Base-by-base conservation (phyloP, 768 basidiomycete genomes). In the Lentinus brumalis region DNA sequence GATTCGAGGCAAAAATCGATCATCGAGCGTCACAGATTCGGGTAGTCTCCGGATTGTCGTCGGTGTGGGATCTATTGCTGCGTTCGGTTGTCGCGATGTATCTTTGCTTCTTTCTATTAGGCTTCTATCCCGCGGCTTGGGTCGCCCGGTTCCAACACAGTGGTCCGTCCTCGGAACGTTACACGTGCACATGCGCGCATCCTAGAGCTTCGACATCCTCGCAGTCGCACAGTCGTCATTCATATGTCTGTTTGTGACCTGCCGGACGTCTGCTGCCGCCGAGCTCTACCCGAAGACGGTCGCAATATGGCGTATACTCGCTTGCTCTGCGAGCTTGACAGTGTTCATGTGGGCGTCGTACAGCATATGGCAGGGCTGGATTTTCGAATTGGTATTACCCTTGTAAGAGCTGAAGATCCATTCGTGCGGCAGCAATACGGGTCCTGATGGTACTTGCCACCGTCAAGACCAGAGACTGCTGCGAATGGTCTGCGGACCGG, bases 1-100 rank as follows among this genome's bases (percentile, higher is more conserved):
- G 78, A 81, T 66, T 64, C 68, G 41, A 73, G 87, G 67, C 92
- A 93, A 71, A 94, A 93, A 74, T 92, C 90, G 59, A 79, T 89
- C 49, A 89, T 91, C 64, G 85, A 88, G 65, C 79, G 86, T 49
- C 85, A 89, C 67, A 80, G 86, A 54, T 87, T 88, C 73, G 79
- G 85, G 71, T 88, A 78, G 60, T 50, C 38, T 30, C 53, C 62
- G 62, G 62, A n/a, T 35, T 18, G 57, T 51, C 54, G 35, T 63
- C 62, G 62, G 62, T 54, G 32, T 53, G 61, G 47, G 31, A 5
- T 8, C 44, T 53, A 5, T 42, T 26, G 38, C 50, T 18, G 18
- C 14, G 38, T 55, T 41, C 18, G 54, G 47, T 38, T 45, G 59
- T n/a, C 32, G 47, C 15, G 31, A 61, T 53, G 53, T 60, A 41